phyloP scores from a whole-genome alignment of 129 eudicot species.

The Scalesia atractyloides region DNA sequence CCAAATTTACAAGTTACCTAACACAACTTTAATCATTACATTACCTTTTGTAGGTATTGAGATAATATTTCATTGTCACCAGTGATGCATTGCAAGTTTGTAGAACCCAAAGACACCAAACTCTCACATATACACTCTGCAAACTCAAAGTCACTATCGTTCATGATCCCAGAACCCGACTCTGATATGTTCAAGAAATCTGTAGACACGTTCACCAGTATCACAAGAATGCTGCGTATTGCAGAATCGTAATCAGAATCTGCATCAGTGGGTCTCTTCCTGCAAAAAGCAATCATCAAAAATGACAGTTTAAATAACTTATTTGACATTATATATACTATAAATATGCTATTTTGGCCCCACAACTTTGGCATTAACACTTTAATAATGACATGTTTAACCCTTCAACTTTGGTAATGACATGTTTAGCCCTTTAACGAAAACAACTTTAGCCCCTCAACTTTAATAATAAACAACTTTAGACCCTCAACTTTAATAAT shows the following conservation, averaged over 20 bases:
- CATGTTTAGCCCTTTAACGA: no score
- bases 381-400: no score
- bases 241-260: slow-evolving; percentile 82
- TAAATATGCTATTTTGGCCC: no score
- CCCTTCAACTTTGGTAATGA: no score
- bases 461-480: no score
- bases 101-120: slow-evolving; percentile 83
- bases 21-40: background rate
- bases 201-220: slow-evolving; percentile 71
- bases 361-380: no score
- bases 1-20: slow-evolving; percentile 15
- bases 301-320: slow-evolving; percentile 13
- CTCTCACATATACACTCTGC: slow-evolving; percentile 89
- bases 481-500: no score
- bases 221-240: slow-evolving; percentile 69
- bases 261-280: slow-evolving; percentile 87
- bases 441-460: no score
- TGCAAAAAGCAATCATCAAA: slow-evolving; percentile 39
- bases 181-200: slow-evolving; percentile 65
- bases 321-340: background rate
- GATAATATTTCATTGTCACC: slow-evolving; percentile 56
- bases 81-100: slow-evolving; percentile 73
- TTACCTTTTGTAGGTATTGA: slow-evolving; percentile 82
- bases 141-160: slow-evolving; percentile 73
- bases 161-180: slow-evolving; percentile 39